phyloP scores from a whole-genome alignment of 768 basidiomycete genomes.

The Hydnomerulius pinastri region DNA sequence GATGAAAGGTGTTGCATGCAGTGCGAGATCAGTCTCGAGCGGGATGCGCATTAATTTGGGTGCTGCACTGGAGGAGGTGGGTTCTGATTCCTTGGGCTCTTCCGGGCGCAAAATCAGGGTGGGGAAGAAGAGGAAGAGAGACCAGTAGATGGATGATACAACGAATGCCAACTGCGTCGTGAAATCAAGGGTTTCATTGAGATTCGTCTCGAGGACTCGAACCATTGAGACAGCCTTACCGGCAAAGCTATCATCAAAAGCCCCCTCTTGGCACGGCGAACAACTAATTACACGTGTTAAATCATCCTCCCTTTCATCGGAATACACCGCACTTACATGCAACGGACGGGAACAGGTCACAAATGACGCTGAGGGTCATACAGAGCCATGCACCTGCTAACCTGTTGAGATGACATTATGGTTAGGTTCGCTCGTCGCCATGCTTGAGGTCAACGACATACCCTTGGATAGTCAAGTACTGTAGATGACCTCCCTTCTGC shows the following conservation, averaged over 20 bases:
- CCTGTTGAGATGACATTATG: slow-evolving; percentile 7
- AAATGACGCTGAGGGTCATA: slow-evolving; percentile 40
- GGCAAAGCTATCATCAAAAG: slow-evolving; percentile 68
- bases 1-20: slow-evolving; percentile 66
- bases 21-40: slow-evolving; percentile 56
- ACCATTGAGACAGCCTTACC: slow-evolving; percentile 37
- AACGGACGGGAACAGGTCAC: slow-evolving; percentile 43
- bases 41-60: slow-evolving; percentile 42
- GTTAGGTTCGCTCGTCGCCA: background rate
- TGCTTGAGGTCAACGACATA: slow-evolving; percentile 27
- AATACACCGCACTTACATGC: slow-evolving; percentile 28
- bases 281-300: slow-evolving; percentile 3
- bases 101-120: slow-evolving; percentile 50
- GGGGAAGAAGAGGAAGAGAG: slow-evolving; percentile 56
- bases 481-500: slow-evolving; percentile 65
- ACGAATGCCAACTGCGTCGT: slow-evolving; percentile 41
- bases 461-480: slow-evolving; percentile 83
- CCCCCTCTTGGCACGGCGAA: slow-evolving; percentile 51
- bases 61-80: background rate
- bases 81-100: background rate
- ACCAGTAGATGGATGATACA: slow-evolving; percentile 69
- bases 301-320: background rate
- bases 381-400: slow-evolving; percentile 41
- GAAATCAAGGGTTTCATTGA: too few relatives aligned
- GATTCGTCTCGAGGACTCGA: too few relatives aligned